These are phyloP conservation scores for Teratosphaeria epicoccoides DNA, from an alignment of 2,329 filamentous ascomycete species.

Conservation along the genomic window DNA sequence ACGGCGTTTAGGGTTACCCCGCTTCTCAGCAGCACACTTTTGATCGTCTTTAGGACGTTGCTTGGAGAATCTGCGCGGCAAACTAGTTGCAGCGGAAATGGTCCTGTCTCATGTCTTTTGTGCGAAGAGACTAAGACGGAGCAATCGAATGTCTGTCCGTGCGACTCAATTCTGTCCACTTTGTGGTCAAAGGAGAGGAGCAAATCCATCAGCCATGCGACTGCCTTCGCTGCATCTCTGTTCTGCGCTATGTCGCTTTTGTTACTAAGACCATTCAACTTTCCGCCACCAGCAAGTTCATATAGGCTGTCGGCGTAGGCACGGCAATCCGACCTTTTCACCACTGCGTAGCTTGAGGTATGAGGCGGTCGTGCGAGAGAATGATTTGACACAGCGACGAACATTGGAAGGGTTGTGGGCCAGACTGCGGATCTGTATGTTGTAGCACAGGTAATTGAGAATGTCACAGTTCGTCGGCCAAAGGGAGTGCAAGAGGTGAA, in stretches of 20 bases:
- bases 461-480: conserved; percentile 1
- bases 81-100: conserved; percentile 1
- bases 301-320: conserved; percentile 3
- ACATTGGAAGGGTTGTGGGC: not conserved
- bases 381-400: not conserved
- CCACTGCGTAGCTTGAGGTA: not conserved
- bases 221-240: conserved; percentile 18
- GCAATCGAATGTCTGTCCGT: conserved; percentile 1
- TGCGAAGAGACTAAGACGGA: conserved; percentile 11
- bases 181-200: not conserved
- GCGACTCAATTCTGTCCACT: conserved; percentile 1
- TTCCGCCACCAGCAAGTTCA: not conserved
- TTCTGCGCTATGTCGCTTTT: conserved; percentile 3
- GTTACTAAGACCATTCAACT: conserved; percentile 2
- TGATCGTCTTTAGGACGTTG: not conserved
- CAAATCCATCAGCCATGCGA: conserved; percentile 14
- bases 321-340: not conserved
- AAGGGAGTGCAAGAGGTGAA: not conserved
- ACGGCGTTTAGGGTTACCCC: conserved; percentile 12
- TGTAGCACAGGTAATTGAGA: not conserved
- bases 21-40: conserved; percentile 7
- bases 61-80: conserved; percentile 1
- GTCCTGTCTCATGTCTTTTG: conserved; percentile 4
- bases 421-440: not conserved
- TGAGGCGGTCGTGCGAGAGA: not conserved